Evolutionary conservation across 78 protist genomes (phyloP), one percentile per base, ranked within the genome.

Genomic region (Dictyostelium purpureum): DNA sequence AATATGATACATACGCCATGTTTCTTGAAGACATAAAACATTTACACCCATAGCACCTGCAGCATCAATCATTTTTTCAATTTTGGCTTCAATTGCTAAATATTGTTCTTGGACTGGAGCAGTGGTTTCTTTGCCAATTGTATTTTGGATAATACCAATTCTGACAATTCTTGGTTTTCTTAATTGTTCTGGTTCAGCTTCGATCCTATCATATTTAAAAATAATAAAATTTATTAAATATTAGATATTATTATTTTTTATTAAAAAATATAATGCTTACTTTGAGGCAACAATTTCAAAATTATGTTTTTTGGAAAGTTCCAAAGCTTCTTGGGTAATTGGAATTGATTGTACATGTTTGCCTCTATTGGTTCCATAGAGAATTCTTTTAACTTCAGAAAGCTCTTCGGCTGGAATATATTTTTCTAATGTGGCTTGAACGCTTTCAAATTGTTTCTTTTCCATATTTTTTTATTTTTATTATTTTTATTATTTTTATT

Each of bases 1-100:
- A 37, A 87, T 24, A 3, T 7, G 18, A 88, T 43, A 57, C 91
- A 47, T 45, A 94, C 77, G 85, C 98, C 98, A 98, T n/a, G 97
- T 97, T 79, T 96, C 99, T 87, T 98, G 99, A 37, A 98, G 95
- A 77, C 98, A 96, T 51, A 97, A 59, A 28, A 98, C 95, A 74
- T 98, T 96, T 16, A 87, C 98, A 31, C 98, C 98, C 77, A 67
- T 45, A 24, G 52, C 91, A 18, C 96, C 98, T 26, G 99, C 98
- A 21, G 97, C 96, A 14, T 95, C 96, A 66, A 95, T 88, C 83
- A 98, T 81, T 45, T 42, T 65, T n/a, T 38, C 96, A 82, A 96
- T 66, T 35, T 90, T 74, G n/a, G 52, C 73, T 40, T 73, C 79
- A 67, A 96, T 83, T 18, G 97, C 98, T 71, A 88, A 28, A 47